Conservation (phyloP, 257 asterid genomes). For the Cruciata laevipes region DNA sequence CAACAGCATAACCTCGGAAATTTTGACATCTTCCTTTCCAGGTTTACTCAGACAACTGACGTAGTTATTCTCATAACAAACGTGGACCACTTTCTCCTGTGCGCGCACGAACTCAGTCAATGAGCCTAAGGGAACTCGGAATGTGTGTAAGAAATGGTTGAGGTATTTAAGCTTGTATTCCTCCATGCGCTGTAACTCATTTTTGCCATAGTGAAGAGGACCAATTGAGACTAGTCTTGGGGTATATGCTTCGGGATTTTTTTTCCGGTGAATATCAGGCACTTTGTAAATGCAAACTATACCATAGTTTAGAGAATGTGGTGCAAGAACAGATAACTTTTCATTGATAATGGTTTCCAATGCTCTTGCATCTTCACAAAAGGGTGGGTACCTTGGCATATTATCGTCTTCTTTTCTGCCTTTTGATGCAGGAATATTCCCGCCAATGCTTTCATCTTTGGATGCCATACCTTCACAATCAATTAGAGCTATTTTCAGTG, state of each 20-base stretch:
- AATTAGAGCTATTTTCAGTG: no score
- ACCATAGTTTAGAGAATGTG: constrained; percentile 4
- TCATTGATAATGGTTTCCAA: not conserved
- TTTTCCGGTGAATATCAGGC: constrained; percentile 20
- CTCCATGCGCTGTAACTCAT: constrained; percentile 25
- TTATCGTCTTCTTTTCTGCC: not conserved
- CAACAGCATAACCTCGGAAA: not conserved
- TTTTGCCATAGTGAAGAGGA: constrained; percentile 21
- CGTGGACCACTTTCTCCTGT: constrained; percentile 8
- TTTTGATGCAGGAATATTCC: no score
- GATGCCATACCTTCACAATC: no score
- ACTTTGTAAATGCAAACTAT: constrained; percentile 23
- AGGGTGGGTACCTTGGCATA: not conserved
- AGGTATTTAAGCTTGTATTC: constrained; percentile 22
- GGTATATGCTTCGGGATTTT: constrained; percentile 22
- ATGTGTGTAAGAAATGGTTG: constrained; percentile 20
- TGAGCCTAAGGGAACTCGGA: constrained; percentile 7
- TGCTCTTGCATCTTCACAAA: not conserved
- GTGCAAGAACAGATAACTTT: not conserved
- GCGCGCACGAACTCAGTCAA: constrained; percentile 15
- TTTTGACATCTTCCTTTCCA: no score
- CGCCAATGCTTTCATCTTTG: no score
- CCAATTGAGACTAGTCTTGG: constrained; percentile 28
- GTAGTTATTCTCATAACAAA: constrained; percentile 16
- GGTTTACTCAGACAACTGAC: no score